These are phyloP conservation scores for Hypoxylon rickii DNA, from an alignment of 495 filamentous ascomycete genomes.

Conservation along the genomic window DNA sequence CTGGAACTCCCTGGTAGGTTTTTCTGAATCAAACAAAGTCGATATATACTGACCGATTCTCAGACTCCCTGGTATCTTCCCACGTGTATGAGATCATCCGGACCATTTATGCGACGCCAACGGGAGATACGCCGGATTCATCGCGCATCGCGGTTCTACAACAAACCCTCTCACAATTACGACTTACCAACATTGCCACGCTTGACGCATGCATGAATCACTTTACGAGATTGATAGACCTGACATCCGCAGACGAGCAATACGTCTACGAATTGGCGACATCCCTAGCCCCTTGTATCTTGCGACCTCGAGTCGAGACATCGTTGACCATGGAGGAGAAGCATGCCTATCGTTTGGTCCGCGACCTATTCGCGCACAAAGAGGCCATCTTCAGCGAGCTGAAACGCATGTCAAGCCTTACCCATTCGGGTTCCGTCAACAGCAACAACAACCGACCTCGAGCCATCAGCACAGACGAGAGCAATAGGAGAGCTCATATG, in stretches of 20 bases:
- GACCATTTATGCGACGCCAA: constrained; percentile 88
- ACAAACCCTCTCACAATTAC: constrained; percentile 91
- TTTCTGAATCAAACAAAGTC: background rate
- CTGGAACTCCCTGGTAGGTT: constrained; percentile 88
- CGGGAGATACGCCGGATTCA: constrained; percentile 66
- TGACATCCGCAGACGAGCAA: constrained; percentile 92
- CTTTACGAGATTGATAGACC: constrained; percentile 93
- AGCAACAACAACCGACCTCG: constrained; percentile 67
- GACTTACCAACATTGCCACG: constrained; percentile 96
- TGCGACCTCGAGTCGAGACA: constrained; percentile 83
- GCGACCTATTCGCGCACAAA: constrained; percentile 92
- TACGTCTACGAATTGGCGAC: constrained; percentile 79
- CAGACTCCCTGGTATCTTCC: constrained; percentile 95
- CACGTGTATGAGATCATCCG: constrained; percentile 99
- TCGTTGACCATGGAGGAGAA: constrained; percentile 94
- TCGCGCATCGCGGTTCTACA: constrained; percentile 90
- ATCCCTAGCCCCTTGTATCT: constrained; percentile 80
- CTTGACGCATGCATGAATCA: constrained; percentile 98
- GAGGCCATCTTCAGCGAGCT: constrained; percentile 93
- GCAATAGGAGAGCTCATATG: constrained; percentile 89
- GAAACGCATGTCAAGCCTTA: constrained; percentile 81
- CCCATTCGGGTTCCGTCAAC: constrained; percentile 55
- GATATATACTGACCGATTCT: constrained; percentile 23
- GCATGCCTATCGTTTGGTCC: constrained; percentile 87
- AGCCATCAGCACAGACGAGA: constrained; percentile 94